Evolutionary conservation across 2,329 filamentous ascomycete genomes (phyloP).

Genomic region (Neofusicoccum kwambonambiense): DNA sequence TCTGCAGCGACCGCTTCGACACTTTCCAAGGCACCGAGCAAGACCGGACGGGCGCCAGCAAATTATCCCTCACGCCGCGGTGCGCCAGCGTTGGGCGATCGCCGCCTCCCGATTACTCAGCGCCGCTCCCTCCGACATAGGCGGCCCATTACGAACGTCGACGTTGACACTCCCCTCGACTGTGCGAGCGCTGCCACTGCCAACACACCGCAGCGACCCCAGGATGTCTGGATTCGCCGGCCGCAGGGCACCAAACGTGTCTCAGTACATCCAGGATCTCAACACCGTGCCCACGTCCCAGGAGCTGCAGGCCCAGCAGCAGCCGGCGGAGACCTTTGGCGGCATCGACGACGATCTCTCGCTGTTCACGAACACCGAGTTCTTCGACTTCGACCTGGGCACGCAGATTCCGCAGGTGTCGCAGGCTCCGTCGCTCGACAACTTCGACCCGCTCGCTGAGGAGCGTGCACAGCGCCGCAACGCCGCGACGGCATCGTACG

Average conservation of each 20-base stretch:
- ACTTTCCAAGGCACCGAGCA: neutral
- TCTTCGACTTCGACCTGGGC: constrained; percentile 63
- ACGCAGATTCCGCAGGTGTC: constrained; percentile 23
- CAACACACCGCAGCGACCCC: constrained; percentile 43
- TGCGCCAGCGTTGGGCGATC: constrained; percentile 4
- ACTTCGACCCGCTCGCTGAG: constrained; percentile 30
- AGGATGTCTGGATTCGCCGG: constrained; percentile 72
- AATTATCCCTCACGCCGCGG: neutral
- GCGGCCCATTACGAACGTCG: constrained; percentile 1
- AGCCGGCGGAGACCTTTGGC: constrained; percentile 37
- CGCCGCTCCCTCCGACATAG: constrained; percentile 9
- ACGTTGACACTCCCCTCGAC: constrained; percentile 12
- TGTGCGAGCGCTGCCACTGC: neutral
- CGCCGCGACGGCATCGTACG: constrained; percentile 20
- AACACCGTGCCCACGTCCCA: constrained; percentile 62
- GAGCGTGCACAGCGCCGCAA: constrained; percentile 22
- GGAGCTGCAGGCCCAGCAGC: constrained; percentile 25
- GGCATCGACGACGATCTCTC: constrained; percentile 45
- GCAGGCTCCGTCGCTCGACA: constrained; percentile 24
- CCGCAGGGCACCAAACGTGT: constrained; percentile 81
- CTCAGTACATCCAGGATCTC: constrained; percentile 82
- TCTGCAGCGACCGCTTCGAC: constrained; percentile 1
- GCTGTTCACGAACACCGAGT: constrained; percentile 59
- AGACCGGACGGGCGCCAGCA: neutral
- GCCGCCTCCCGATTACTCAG: constrained; percentile 17